These are phyloP conservation scores for Didymella segeticola DNA, from an alignment of 2,329 filamentous ascomycete species.

Conservation along the genomic window DNA sequence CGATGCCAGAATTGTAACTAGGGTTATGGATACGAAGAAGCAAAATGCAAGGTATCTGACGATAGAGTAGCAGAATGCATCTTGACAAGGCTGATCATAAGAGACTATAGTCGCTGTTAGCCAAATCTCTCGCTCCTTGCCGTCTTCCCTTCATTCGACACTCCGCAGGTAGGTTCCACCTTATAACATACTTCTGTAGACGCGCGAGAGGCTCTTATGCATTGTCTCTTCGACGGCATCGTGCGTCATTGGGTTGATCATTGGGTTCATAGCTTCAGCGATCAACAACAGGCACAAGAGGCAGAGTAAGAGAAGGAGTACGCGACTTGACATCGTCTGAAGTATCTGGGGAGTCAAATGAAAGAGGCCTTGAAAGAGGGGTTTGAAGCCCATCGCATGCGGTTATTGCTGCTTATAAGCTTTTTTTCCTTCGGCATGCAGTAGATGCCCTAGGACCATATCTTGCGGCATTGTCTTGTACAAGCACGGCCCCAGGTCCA, in stretches of 20 bases:
- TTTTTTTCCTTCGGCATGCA: background rate
- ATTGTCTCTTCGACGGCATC: no score
- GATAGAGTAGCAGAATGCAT: background rate
- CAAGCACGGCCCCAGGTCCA: background rate
- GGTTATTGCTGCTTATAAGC: background rate
- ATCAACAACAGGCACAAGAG: background rate
- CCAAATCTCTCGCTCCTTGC: no score
- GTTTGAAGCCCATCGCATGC: background rate
- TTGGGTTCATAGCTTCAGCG: background rate
- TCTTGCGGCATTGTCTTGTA: conserved; percentile 6
- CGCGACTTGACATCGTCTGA: background rate
- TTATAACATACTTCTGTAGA: background rate
- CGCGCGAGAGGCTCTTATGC: background rate
- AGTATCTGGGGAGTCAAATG: no score
- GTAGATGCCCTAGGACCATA: background rate
- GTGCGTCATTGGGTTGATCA: no score
- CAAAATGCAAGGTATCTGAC: conserved; percentile 1
- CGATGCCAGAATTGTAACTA: background rate
- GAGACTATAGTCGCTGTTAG: background rate
- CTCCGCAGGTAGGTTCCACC: background rate
- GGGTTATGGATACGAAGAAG: conserved; percentile 4
- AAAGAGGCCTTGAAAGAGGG: no score
- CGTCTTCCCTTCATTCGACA: background rate
- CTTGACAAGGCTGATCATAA: background rate
- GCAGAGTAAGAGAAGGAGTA: background rate